These are phyloP conservation scores for Suillus alpinus DNA, from an alignment of 768 basidiomycete genomes.

Conservation along the genomic window DNA sequence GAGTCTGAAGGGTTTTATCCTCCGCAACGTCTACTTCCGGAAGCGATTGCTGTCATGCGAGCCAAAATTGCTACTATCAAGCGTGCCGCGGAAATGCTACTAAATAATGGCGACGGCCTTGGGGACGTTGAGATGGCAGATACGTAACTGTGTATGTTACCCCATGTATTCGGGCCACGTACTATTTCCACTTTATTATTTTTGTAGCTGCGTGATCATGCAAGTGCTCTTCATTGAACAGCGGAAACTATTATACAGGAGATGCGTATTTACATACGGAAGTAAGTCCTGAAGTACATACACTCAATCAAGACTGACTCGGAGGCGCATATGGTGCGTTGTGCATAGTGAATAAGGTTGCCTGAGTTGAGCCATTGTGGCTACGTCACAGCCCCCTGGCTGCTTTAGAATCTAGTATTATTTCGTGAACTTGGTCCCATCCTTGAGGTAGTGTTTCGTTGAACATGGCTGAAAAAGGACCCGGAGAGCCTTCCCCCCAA, in stretches of 20 bases:
- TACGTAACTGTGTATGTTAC: slow-evolving; percentile 14
- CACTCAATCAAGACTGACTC: neutral
- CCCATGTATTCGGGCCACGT: neutral
- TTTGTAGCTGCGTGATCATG: neutral
- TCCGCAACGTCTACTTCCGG: slow-evolving; percentile 79
- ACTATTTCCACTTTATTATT: neutral
- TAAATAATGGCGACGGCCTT: slow-evolving; percentile 36
- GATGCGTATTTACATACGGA: neutral
- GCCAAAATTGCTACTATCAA: slow-evolving; percentile 66
- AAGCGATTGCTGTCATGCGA: slow-evolving; percentile 79
- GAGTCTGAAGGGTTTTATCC: slow-evolving; percentile 90
- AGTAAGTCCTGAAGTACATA: neutral
- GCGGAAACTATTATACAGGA: neutral
- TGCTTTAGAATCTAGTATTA: neutral
- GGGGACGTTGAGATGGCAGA: slow-evolving; percentile 58
- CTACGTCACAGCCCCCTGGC: neutral
- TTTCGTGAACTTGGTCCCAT: neutral
- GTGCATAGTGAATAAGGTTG: neutral
- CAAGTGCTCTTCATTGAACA: neutral
- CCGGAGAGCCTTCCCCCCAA: neutral
- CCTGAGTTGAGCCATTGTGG: neutral
- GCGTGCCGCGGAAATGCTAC: slow-evolving; percentile 56
- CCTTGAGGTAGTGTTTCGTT: neutral
- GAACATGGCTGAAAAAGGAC: neutral
- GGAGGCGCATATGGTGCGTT: neutral